These are phyloP conservation scores for Purshia tridentata DNA, from an alignment of 306 rosid species.

Conservation along the genomic window DNA sequence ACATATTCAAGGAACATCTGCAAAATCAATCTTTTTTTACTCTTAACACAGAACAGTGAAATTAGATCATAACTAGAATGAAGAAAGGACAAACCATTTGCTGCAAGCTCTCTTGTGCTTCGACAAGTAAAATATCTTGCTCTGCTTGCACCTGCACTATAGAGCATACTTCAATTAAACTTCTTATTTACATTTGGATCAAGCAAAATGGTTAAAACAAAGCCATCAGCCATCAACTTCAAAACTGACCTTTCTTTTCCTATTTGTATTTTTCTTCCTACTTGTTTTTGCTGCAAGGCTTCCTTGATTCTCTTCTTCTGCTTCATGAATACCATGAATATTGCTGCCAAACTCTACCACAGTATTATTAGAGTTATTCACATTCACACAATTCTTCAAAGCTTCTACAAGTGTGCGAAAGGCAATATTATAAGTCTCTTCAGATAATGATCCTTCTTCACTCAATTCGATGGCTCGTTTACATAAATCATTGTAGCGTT, in stretches of 20 bases:
- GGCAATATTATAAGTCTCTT: slow-evolving; percentile 66
- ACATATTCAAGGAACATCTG: background rate
- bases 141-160: slow-evolving; percentile 58
- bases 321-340: slow-evolving; percentile 50
- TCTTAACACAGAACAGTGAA: slow-evolving; percentile 7
- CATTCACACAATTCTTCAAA: slow-evolving; percentile 77
- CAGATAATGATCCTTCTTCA: slow-evolving; percentile 89
- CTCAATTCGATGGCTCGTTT: slow-evolving; percentile 76
- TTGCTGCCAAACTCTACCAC: slow-evolving; percentile 53
- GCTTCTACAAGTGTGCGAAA: slow-evolving; percentile 65
- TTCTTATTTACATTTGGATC: slow-evolving; percentile 17
- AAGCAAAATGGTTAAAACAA: background rate
- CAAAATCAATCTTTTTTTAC: background rate
- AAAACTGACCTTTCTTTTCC: slow-evolving; percentile 79
- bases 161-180: slow-evolving; percentile 25
- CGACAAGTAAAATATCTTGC: slow-evolving; percentile 58
- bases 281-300: slow-evolving; percentile 46
- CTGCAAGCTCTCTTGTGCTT: slow-evolving; percentile 66
- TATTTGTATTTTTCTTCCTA: slow-evolving; percentile 63
- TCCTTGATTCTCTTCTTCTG: slow-evolving; percentile 60
- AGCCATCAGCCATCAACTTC: slow-evolving; percentile 26
- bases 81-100: slow-evolving; percentile 62
- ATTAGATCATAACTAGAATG: slow-evolving; percentile 23
- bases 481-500: slow-evolving; percentile 78
- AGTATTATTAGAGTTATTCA: slow-evolving; percentile 57